These are phyloP conservation scores for Colletotrichum tropicale DNA, from an alignment of 2,329 filamentous ascomycete species.

Conservation along the genomic window DNA sequence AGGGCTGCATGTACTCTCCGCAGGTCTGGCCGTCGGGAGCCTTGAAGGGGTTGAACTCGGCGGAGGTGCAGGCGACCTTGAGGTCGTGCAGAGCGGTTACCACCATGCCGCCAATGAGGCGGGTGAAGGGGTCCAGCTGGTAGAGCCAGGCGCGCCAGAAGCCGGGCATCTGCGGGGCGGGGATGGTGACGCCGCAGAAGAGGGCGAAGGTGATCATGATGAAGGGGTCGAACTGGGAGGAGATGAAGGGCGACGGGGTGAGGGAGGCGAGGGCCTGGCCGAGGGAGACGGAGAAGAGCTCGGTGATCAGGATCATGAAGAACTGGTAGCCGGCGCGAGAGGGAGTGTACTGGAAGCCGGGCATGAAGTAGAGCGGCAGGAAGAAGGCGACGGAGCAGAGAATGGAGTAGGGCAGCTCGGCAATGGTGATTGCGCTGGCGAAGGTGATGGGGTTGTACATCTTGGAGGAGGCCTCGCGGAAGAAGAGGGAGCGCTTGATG, in stretches of 20 bases:
- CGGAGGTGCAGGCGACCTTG: slow-evolving; percentile 61
- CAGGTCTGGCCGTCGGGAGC: slow-evolving; percentile 71
- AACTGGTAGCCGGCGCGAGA: slow-evolving; percentile 84
- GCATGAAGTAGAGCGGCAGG: slow-evolving; percentile 84
- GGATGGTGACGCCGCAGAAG: slow-evolving; percentile 88
- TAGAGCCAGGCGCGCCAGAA: slow-evolving; percentile 86
- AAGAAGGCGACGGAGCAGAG: slow-evolving; percentile 83
- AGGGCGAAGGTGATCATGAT: slow-evolving; percentile 82
- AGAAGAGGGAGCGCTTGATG: slow-evolving; percentile 79
- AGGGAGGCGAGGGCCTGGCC: slow-evolving; percentile 78
- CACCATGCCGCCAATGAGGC: slow-evolving; percentile 80
- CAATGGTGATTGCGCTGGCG: slow-evolving; percentile 76
- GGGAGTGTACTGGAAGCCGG: slow-evolving; percentile 68
- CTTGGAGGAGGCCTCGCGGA: slow-evolving; percentile 84
- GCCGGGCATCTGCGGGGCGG: slow-evolving; percentile 74
- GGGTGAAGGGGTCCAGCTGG: slow-evolving; percentile 82
- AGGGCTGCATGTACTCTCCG: slow-evolving; percentile 75
- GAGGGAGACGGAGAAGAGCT: slow-evolving; percentile 82
- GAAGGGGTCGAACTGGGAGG: slow-evolving; percentile 81
- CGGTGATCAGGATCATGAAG: slow-evolving; percentile 82
- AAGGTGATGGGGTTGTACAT: slow-evolving; percentile 86
- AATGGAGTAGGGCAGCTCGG: slow-evolving; percentile 84
- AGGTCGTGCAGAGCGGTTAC: slow-evolving; percentile 75
- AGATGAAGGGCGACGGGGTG: slow-evolving; percentile 80
- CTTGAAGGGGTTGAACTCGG: slow-evolving; percentile 71